Evolutionary conservation across 495 filamentous ascomycete species (phyloP), one percentile per base, ranked within the genome.

Genomic region (Neurospora tetrasperma): DNA sequence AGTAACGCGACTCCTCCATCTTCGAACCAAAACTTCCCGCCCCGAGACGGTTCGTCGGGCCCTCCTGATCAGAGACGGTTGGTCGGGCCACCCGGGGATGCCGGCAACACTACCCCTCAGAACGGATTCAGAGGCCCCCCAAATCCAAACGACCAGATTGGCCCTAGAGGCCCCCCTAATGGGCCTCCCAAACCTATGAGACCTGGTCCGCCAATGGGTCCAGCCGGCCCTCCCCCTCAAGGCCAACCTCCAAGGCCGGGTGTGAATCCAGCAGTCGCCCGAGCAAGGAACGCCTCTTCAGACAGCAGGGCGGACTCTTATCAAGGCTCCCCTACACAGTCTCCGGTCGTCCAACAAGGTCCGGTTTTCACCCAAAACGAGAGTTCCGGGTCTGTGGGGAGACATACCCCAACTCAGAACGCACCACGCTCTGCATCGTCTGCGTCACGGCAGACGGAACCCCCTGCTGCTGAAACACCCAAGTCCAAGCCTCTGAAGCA

Each of bases 181-280:
- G 75, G 80, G 75, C 40, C 84, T 82, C 72, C 87, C 85, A 27
- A 88, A 90, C 74, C 86, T 91, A 75, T 93, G 89, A 87, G 93
- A 73, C 89, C 90, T 9, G 90, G 91, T 35, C 86, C 90, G 72
- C 89, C 89, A 27, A 89, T 91, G 74, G 89, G 88, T 10, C 91
- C 93, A 3, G 85, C 91, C 46, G 94, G 94, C 16, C 94, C 95
- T 62, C 93, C 94, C 46, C 95, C 94, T 27, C 90, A 91, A 44
- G 92, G 93, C 43, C 93, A 96, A 81, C 89, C 94, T 20, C 94
- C 94, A 1, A 90, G 90, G 38, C 94, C 94, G 20, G 77, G 70
- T 7, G 70, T 80, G 31, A 79, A 76, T 5, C 70, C 77, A 14
- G 76, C 75, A 31, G 72, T 76, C 8, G 75, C 79, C 23, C 78